Evolutionary conservation across 768 basidiomycete genomes (phyloP).

Genomic region (Leccinellum luteum): DNA sequence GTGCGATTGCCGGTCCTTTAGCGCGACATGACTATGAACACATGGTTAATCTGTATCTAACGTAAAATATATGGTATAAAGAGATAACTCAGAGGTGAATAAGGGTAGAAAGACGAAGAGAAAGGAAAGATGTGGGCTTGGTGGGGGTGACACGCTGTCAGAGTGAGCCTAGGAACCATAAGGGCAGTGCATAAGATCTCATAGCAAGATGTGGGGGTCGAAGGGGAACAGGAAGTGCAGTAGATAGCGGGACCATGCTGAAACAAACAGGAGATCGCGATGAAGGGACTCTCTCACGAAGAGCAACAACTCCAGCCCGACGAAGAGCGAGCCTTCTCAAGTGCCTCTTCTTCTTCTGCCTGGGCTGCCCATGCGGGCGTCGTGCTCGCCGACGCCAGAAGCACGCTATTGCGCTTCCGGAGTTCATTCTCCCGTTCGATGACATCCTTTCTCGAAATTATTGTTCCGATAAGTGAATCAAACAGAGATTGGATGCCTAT

Average conservation of each 20-base stretch:
- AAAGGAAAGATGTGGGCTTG: conserved; percentile 12
- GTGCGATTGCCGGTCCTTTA: conserved; percentile 9
- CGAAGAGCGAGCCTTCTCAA: conserved; percentile 45
- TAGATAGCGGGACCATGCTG: conserved; percentile 22
- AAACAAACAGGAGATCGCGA: conserved; percentile 11
- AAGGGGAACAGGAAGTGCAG: conserved; percentile 10
- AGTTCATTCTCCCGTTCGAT: conserved; percentile 82
- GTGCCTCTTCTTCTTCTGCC: conserved; percentile 77
- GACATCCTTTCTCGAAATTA: conserved; percentile 72
- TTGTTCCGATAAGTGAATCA: conserved; percentile 71
- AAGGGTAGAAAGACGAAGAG: conserved; percentile 21
- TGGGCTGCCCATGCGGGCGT: conserved; percentile 77
- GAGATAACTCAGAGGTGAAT: conserved; percentile 38
- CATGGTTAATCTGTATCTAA: conserved; percentile 37
- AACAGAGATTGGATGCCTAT: conserved; percentile 81
- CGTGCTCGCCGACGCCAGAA: conserved; percentile 58
- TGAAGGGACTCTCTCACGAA: conserved; percentile 29
- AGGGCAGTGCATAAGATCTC: conserved; percentile 24
- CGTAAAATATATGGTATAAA: conserved; percentile 40
- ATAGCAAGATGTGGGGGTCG: conserved; percentile 23
- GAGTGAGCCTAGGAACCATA: conserved; percentile 23
- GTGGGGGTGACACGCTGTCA: conserved; percentile 20
- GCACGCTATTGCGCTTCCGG: conserved; percentile 81
- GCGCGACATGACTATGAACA: conserved; percentile 32
- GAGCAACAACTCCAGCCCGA: conserved; percentile 72